Evolutionary conservation across 225 moss, liverwort and hornwort genomes (phyloP).

Genomic region (Pseudoscleropodium purum): DNA sequence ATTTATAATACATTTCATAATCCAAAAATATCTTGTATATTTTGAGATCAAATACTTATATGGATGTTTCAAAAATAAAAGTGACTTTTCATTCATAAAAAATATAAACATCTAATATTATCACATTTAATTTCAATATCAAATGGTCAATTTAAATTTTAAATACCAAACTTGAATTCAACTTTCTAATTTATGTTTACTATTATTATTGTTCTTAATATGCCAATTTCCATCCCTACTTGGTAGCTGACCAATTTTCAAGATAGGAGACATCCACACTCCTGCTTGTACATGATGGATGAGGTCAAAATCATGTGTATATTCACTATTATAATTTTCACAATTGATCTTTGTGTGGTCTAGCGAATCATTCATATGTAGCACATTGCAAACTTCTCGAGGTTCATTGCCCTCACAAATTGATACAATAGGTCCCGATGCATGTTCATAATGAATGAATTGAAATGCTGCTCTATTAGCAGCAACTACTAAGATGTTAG

Average conservation of each 20-base stretch:
- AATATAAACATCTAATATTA: not conserved
- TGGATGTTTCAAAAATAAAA: not conserved
- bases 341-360: not conserved
- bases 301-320: constrained; percentile 34
- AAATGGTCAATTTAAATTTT: not conserved
- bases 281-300: constrained; percentile 15
- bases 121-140: not conserved
- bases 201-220: not conserved
- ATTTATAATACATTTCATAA: not conserved
- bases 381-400: constrained; percentile 31
- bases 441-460: constrained; percentile 79
- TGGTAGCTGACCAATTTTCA: constrained; percentile 21
- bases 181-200: constrained; percentile 17
- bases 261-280: not conserved
- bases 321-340: constrained; percentile 19
- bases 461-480: constrained; percentile 81
- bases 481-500: constrained; percentile 35
- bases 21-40: not conserved
- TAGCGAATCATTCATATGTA: not conserved
- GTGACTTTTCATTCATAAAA: not conserved
- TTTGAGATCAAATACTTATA: not conserved
- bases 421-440: constrained; percentile 37
- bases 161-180: not conserved
- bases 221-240: constrained; percentile 43
- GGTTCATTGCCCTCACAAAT: constrained; percentile 70